Percentiles rank a stretch among this genome's conserved stretches.
Evolutionary conservation across 768 basidiomycete genomes (phyloP).

Genomic region (Leccinum rimulosum): DNA sequence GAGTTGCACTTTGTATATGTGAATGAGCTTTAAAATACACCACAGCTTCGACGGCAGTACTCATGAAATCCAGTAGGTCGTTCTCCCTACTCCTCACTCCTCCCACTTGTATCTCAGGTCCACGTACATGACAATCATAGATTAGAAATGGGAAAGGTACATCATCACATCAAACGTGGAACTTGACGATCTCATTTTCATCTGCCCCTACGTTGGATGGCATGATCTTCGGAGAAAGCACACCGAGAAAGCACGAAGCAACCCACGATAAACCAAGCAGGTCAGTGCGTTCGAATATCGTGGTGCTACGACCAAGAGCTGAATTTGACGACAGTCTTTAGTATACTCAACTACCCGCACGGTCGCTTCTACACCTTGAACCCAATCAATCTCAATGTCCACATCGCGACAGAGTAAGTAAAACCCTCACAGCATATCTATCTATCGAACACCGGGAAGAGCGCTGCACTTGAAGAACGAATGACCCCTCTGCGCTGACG

Average conservation of each 20-base stretch:
- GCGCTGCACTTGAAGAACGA: too few species aligned
- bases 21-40: too few species aligned
- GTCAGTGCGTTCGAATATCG: slow-evolving; percentile 1
- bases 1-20: too few species aligned
- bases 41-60: too few species aligned
- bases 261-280: slow-evolving; percentile 4
- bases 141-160: not conserved
- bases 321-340: not conserved
- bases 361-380: slow-evolving; percentile 11
- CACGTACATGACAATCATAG: not conserved
- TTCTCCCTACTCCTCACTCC: too few species aligned
- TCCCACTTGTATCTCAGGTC: too few species aligned
- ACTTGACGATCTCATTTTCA: not conserved
- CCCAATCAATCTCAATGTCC: not conserved
- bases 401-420: slow-evolving; percentile 15
- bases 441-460: too few species aligned
- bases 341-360: slow-evolving; percentile 5
- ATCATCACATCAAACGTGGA: not conserved
- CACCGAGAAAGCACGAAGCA: slow-evolving; percentile 17
- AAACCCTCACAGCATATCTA: not conserved
- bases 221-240: slow-evolving; percentile 1
- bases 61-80: too few species aligned
- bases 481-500: too few species aligned
- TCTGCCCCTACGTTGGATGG: slow-evolving; percentile 9
- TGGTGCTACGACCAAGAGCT: not conserved